Evolutionary conservation across 2,329 filamentous ascomycete species (phyloP).

Genomic region (Aspergillus bombycis): DNA sequence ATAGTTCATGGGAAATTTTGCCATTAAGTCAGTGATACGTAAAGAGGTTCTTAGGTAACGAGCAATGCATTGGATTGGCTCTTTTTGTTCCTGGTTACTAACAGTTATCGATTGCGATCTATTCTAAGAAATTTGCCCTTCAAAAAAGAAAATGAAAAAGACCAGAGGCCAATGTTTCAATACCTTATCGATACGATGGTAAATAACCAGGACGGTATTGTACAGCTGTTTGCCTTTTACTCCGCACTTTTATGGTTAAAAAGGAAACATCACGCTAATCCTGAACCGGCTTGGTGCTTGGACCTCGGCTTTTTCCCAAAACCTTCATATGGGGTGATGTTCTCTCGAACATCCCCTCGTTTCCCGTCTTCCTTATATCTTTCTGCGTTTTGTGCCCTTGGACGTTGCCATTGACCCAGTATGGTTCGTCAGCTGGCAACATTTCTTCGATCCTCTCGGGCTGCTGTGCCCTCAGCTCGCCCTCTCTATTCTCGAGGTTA

Average conservation of each 20-base stretch:
- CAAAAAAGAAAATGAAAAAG: not conserved
- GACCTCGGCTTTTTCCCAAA: not conserved
- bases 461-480: slow-evolving; percentile 7
- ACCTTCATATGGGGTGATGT: not conserved
- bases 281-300: not conserved
- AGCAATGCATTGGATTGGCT: not conserved
- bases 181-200: not conserved
- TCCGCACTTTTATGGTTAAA: slow-evolving; percentile 1
- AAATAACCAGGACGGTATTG: not conserved
- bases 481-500: slow-evolving; percentile 13
- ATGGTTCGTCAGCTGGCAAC: slow-evolving; percentile 18
- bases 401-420: not conserved
- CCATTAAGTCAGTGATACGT: slow-evolving; percentile 3
- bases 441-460: slow-evolving; percentile 13
- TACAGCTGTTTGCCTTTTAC: not conserved
- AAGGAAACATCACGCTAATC: not conserved
- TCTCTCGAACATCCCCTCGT: not conserved
- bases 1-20: not conserved
- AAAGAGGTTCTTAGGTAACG: not conserved
- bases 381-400: not conserved
- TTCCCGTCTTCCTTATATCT: not conserved
- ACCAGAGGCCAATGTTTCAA: not conserved
- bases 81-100: slow-evolving; percentile 1
- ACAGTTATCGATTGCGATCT: not conserved
- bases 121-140: not conserved